These are phyloP conservation scores for Penicillium expansum DNA, from an alignment of 2,329 filamentous ascomycete species.

Conservation along the genomic window DNA sequence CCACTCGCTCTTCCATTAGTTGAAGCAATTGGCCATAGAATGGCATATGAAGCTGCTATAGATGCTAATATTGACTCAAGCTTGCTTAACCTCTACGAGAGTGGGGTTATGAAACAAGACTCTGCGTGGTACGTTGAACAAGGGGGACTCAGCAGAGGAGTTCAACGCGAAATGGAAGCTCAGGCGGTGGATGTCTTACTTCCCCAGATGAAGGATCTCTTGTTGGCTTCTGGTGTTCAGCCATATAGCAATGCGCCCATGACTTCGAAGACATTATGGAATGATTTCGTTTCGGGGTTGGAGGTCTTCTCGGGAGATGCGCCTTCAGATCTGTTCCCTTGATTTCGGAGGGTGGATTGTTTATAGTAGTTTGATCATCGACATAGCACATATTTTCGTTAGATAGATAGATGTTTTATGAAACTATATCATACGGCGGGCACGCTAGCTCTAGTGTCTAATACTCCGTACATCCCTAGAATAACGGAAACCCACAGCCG, in stretches of 20 bases:
- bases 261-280: conserved; percentile 9
- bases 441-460: not conserved
- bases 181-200: conserved; percentile 12
- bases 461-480: not conserved
- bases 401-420: not conserved
- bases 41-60: not conserved
- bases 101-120: conserved; percentile 4
- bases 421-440: not conserved
- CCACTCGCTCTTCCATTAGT: not conserved
- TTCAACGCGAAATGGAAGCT: conserved; percentile 13
- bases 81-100: conserved; percentile 4
- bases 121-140: conserved; percentile 11
- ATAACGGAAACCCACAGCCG: not conserved
- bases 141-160: conserved; percentile 2
- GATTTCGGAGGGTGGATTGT: not conserved
- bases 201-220: conserved; percentile 6
- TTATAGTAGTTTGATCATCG: no score
- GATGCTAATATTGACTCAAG: conserved; percentile 12
- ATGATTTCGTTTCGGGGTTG: conserved; percentile 8
- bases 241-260: conserved; percentile 18
- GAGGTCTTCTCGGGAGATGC: not conserved
- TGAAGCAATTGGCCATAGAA: not conserved
- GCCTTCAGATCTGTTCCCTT: not conserved
- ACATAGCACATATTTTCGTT: not conserved
- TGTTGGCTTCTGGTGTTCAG: conserved; percentile 5